phyloP scores from a whole-genome alignment of 2,329 filamentous ascomycete species.

The Nigrospora osmanthi region DNA sequence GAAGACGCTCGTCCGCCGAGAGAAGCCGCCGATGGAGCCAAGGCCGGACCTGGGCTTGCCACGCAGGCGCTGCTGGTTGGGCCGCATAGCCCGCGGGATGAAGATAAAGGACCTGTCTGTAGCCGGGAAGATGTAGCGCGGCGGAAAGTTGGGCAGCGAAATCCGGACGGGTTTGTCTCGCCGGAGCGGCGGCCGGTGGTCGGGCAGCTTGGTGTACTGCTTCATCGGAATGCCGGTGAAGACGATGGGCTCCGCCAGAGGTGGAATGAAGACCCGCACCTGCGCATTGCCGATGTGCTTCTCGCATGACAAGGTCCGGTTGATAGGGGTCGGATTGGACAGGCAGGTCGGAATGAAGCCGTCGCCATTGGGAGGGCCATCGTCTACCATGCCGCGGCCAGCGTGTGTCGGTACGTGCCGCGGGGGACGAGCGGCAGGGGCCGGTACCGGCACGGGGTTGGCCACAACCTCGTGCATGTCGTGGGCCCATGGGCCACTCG shows the following conservation, averaged over 20 bases:
- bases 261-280: constrained; percentile 72
- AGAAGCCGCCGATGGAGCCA: constrained; percentile 58
- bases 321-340: constrained; percentile 57
- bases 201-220: constrained; percentile 87
- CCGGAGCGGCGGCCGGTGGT: constrained; percentile 87
- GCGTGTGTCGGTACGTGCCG: constrained; percentile 25
- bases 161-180: constrained; percentile 95
- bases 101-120: constrained; percentile 93
- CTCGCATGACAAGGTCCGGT: constrained; percentile 74
- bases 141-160: constrained; percentile 71
- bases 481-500: constrained; percentile 78
- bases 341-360: constrained; percentile 48
- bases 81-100: constrained; percentile 86
- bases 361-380: constrained; percentile 47
- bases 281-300: constrained; percentile 78
- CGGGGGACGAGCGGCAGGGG: constrained; percentile 22
- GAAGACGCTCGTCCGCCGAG: constrained; percentile 78
- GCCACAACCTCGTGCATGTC: constrained; percentile 79
- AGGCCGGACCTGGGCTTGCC: constrained; percentile 68
- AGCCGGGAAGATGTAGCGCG: constrained; percentile 86
- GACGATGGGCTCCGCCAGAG: constrained; percentile 61
- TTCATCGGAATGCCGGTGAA: constrained; percentile 75
- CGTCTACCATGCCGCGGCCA: constrained; percentile 21
- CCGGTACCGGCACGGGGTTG: constrained; percentile 24
- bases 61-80: constrained; percentile 77